These are phyloP conservation scores for Parachaetomium inaequale DNA, from an alignment of 495 filamentous ascomycete genomes.

Conservation along the genomic window DNA sequence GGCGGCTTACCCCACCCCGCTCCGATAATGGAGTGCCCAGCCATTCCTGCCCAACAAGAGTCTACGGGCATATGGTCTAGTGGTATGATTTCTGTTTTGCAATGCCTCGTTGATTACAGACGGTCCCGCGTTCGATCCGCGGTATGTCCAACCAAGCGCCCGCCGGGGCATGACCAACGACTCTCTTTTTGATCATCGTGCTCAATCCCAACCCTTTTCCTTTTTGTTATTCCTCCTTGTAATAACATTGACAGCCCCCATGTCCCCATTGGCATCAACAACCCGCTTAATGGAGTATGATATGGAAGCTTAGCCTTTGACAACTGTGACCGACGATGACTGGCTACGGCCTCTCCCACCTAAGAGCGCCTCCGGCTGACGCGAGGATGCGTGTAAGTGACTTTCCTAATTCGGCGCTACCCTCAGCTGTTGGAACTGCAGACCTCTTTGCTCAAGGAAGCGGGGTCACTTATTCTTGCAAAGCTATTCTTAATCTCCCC, in stretches of 20 bases:
- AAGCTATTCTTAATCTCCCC: not conserved
- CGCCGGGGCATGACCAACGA: not conserved
- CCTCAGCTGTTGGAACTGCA: not conserved
- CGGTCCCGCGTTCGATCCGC: conserved; percentile 17
- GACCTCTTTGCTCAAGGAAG: not conserved
- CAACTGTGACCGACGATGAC: too few species aligned
- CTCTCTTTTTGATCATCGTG: not conserved
- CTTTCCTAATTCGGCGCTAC: too few species aligned
- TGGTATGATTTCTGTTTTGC: conserved; percentile 20
- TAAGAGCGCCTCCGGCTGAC: too few species aligned
- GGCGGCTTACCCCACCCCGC: not conserved
- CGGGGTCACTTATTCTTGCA: not conserved
- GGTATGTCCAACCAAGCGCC: conserved; percentile 8
- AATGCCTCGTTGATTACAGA: conserved; percentile 12
- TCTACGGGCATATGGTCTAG: conserved; percentile 16
- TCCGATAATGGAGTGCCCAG: not conserved
- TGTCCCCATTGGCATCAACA: too few species aligned
- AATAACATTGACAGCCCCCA: too few species aligned
- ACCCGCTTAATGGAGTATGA: too few species aligned
- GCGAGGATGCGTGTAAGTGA: not conserved
- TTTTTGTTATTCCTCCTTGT: not conserved
- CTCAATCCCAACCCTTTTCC: not conserved
- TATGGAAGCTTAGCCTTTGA: too few species aligned
- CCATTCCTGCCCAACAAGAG: not conserved
- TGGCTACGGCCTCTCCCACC: too few species aligned